These are phyloP conservation scores for Salix caprea DNA, from an alignment of 345 rosid genomes.

Conservation along the genomic window DNA sequence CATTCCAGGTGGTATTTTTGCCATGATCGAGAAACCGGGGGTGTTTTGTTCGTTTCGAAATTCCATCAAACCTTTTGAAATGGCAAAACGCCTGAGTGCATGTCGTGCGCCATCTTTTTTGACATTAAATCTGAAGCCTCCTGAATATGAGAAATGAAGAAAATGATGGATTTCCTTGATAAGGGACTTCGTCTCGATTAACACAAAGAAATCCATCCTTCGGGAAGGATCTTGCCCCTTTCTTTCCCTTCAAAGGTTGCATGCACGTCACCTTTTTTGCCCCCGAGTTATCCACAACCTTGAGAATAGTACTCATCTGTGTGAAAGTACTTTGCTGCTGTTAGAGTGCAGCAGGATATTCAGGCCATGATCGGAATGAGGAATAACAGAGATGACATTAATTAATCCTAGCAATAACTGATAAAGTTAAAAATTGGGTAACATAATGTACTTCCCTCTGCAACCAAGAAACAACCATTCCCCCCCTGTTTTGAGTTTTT, in stretches of 20 bases:
- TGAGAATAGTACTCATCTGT: constrained; percentile 85
- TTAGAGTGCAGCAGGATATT: background rate
- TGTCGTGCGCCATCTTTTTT: background rate
- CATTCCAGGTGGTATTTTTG: background rate
- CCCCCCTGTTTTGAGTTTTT: background rate
- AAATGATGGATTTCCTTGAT: background rate
- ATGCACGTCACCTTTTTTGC: constrained; percentile 90
- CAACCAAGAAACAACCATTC: background rate
- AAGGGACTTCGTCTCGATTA: too few species aligned
- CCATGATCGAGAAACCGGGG: background rate
- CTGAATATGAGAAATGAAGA: background rate
- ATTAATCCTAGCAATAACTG: background rate
- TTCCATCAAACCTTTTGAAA: background rate
- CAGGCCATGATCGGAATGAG: background rate
- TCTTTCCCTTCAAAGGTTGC: constrained; percentile 67
- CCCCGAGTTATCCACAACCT: constrained; percentile 87
- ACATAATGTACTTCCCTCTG: background rate
- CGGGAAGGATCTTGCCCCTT: constrained; percentile 64
- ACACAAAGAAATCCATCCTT: constrained; percentile 11
- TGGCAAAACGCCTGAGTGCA: background rate
- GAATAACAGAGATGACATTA: background rate
- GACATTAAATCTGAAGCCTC: background rate
- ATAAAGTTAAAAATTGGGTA: background rate
- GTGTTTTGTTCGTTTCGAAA: background rate
- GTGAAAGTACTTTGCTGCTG: constrained; percentile 75